Conservation (phyloP, 257 asterid species). For the Penstemon barbatus region DNA sequence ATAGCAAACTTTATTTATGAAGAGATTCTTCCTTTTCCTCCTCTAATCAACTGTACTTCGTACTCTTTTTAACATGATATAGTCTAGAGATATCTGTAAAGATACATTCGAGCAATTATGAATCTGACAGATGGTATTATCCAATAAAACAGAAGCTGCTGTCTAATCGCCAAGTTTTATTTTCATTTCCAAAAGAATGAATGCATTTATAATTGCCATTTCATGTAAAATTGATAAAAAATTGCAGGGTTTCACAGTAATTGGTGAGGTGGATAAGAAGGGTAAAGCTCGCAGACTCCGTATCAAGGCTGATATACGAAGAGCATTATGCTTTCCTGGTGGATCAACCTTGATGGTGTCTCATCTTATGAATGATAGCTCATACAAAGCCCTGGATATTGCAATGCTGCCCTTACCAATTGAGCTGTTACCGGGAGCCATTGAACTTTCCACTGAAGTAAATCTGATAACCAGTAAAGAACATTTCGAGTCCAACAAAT, state of each 20-base stretch:
- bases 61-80: not conserved
- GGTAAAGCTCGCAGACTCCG: constrained; percentile 77
- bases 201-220: constrained; percentile 9
- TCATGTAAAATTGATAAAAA: constrained; percentile 14
- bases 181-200: not conserved
- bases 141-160: not conserved
- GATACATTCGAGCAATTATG: not conserved
- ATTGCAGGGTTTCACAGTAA: constrained; percentile 75
- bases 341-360: constrained; percentile 78
- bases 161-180: not conserved
- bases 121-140: not conserved
- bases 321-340: constrained; percentile 90
- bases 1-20: no score
- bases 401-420: constrained; percentile 34
- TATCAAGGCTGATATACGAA: constrained; percentile 74
- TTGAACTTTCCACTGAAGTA: constrained; percentile 35
- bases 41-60: no score
- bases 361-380: constrained; percentile 49
- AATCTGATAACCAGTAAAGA: constrained; percentile 33
- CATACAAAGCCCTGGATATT: constrained; percentile 35
- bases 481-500: constrained; percentile 32
- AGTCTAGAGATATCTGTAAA: not conserved
- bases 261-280: constrained; percentile 71
- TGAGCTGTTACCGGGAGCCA: constrained; percentile 32
- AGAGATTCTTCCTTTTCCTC: no score